phyloP scores from a whole-genome alignment of 1,284 basidiomycete species.

The Veloboletus limbatus region DNA sequence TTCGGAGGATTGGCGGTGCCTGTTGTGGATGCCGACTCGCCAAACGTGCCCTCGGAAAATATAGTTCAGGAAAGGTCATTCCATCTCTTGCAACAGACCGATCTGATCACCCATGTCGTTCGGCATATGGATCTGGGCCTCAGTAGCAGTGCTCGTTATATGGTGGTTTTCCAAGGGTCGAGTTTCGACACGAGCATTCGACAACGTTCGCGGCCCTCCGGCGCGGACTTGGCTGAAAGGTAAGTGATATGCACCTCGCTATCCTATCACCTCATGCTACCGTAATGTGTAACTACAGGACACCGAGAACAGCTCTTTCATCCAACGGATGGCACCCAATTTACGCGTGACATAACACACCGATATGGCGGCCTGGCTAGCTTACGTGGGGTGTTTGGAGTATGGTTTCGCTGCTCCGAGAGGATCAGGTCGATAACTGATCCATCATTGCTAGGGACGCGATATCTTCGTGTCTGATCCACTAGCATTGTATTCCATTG shows the following conservation, averaged over 20 bases:
- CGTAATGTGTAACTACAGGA: too few species aligned
- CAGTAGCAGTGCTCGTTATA: neutral
- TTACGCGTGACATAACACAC: neutral
- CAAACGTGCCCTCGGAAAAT: too few species aligned
- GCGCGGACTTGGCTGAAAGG: neutral
- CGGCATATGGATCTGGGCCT: neutral
- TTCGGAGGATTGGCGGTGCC: too few species aligned
- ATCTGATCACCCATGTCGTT: neutral
- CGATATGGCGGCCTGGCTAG: neutral
- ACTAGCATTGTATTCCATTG: neutral
- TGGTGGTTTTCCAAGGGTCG: neutral
- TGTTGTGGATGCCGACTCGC: too few species aligned
- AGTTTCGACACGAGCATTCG: neutral
- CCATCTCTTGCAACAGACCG: neutral
- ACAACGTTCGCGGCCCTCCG: neutral
- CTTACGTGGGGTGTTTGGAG: neutral
- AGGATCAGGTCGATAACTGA: neutral
- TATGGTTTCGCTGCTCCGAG: neutral
- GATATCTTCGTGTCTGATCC: constrained; percentile 2
- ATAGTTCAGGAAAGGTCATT: too few species aligned
- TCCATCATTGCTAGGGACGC: neutral
- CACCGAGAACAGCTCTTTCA: neutral
- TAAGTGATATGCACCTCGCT: neutral
- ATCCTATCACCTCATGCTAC: too few species aligned
- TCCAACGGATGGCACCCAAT: neutral